phyloP scores from a whole-genome alignment of 768 basidiomycete species.

The Myochromella boudieri region DNA sequence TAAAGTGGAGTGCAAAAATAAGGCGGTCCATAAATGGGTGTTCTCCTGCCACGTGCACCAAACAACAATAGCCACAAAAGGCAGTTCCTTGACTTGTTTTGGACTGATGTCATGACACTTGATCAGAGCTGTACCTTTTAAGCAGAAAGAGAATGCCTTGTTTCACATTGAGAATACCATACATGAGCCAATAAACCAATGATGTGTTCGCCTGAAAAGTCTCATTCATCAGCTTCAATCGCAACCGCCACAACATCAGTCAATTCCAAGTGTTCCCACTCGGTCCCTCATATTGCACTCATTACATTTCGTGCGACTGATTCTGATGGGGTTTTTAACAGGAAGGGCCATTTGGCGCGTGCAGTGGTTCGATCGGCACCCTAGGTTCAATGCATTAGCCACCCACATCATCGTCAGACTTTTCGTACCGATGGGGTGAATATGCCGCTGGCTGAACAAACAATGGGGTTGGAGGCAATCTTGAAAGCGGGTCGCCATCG shows the following conservation, averaged over 20 bases:
- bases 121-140: conserved; percentile 1
- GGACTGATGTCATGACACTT: conserved; percentile 1
- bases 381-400: no score
- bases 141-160: neutral
- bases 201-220: no score
- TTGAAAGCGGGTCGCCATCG: conserved; percentile 66
- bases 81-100: conserved; percentile 5
- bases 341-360: conserved; percentile 67
- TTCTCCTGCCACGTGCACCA: neutral
- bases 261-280: conserved; percentile 21
- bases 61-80: conserved; percentile 8
- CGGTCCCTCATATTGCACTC: conserved; percentile 37
- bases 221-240: neutral
- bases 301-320: conserved; percentile 52
- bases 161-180: no score
- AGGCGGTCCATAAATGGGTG: neutral
- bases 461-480: conserved; percentile 67
- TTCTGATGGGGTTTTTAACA: conserved; percentile 68
- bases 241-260: conserved; percentile 2
- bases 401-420: conserved; percentile 7
- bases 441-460: conserved; percentile 68
- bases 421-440: conserved; percentile 49
- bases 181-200: no score
- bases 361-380: conserved; percentile 57
- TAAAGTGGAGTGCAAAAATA: neutral